Percentiles rank a stretch among this genome's conserved stretches.
These are phyloP conservation scores for Apiospora koreana DNA, from an alignment of 2,329 filamentous ascomycete species.

Conservation along the genomic window DNA sequence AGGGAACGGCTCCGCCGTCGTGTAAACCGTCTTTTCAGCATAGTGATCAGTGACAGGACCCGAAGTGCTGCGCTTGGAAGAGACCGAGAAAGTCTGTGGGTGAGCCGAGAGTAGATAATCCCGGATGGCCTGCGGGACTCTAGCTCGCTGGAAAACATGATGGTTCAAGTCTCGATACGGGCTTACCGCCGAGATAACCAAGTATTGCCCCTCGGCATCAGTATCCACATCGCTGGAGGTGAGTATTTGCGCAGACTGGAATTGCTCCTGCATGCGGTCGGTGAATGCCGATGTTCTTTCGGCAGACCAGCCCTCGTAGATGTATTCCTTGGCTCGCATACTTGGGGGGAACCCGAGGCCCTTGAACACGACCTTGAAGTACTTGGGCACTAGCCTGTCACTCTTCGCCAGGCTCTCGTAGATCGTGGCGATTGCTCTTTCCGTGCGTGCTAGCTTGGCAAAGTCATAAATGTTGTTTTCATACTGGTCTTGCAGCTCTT, in stretches of 20 bases:
- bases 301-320: slow-evolving; percentile 79
- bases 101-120: slow-evolving; percentile 82
- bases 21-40: slow-evolving; percentile 83
- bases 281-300: slow-evolving; percentile 83
- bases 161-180: slow-evolving; percentile 81
- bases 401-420: slow-evolving; percentile 87
- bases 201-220: slow-evolving; percentile 86
- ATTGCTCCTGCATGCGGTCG: slow-evolving; percentile 88
- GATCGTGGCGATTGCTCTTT: slow-evolving; percentile 88
- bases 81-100: slow-evolving; percentile 77
- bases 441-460: slow-evolving; percentile 82
- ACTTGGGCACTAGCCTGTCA: slow-evolving; percentile 76
- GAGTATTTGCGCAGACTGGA: slow-evolving; percentile 82
- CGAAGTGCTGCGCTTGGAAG: slow-evolving; percentile 68
- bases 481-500: slow-evolving; percentile 89
- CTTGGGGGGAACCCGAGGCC: slow-evolving; percentile 83
- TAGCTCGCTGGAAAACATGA: slow-evolving; percentile 84
- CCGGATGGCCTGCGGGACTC: slow-evolving; percentile 78
- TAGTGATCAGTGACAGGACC: slow-evolving; percentile 72
- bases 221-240: slow-evolving; percentile 67
- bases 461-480: slow-evolving; percentile 90
- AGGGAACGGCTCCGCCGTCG: slow-evolving; percentile 82
- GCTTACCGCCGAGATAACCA: slow-evolving; percentile 79
- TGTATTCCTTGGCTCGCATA: slow-evolving; percentile 86
- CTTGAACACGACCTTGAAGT: slow-evolving; percentile 88